phyloP scores from a whole-genome alignment of 2,329 filamentous ascomycete genomes.

The Botrytis byssoidea region DNA sequence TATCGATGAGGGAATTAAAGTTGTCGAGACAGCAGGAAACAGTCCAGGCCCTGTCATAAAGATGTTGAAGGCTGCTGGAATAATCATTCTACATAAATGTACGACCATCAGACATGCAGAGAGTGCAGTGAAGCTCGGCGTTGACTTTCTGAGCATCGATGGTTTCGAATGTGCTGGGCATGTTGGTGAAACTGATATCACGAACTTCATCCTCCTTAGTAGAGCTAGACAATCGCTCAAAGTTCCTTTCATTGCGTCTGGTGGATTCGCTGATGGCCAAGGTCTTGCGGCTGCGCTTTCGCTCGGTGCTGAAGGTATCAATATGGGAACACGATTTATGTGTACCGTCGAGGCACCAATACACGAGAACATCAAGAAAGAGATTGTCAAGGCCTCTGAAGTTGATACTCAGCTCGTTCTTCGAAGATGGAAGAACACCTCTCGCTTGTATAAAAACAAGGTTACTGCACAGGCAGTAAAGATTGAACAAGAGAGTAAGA shows the following conservation, averaged over 20 bases:
- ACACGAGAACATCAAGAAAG: constrained; percentile 88
- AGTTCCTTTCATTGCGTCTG: constrained; percentile 91
- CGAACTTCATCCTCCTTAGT: constrained; percentile 84
- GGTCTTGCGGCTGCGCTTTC: constrained; percentile 88
- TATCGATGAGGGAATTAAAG: constrained; percentile 86
- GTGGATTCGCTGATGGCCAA: constrained; percentile 92
- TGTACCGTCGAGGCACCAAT: constrained; percentile 91
- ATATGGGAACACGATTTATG: constrained; percentile 99
- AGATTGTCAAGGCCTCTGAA: constrained; percentile 85
- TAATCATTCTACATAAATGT: constrained; percentile 92
- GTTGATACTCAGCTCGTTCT: constrained; percentile 88
- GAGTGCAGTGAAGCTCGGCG: constrained; percentile 88
- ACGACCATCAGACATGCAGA: constrained; percentile 92
- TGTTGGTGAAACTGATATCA: constrained; percentile 83
- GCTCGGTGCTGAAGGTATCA: constrained; percentile 89
- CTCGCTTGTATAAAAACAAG: constrained; percentile 85
- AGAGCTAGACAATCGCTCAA: constrained; percentile 79
- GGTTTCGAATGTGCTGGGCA: constrained; percentile 95
- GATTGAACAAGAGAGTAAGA: constrained; percentile 78
- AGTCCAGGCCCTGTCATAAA: constrained; percentile 86
- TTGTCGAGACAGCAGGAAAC: constrained; percentile 93
- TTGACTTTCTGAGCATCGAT: constrained; percentile 95
- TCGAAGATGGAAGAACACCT: constrained; percentile 90
- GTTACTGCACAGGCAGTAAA: constrained; percentile 76
- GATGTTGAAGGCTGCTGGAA: constrained; percentile 76